Base-by-base conservation (phyloP, 768 basidiomycete species). In the Podaxis mareebaensis region DNA sequence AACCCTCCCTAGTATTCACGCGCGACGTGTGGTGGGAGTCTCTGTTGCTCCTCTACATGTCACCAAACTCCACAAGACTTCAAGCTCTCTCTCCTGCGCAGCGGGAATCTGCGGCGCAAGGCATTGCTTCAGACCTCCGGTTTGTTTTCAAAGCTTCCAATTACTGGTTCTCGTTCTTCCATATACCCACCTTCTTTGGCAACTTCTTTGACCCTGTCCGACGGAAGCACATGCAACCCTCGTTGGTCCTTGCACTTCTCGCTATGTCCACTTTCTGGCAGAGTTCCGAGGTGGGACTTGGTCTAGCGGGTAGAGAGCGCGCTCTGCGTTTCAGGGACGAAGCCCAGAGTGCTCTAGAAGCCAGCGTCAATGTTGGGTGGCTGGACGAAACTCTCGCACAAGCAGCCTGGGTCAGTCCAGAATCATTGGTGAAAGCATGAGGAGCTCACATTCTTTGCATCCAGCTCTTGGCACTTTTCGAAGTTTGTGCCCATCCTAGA, bases 11-110 rank as follows among this genome's bases (percentile, higher is more conserved):
- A 40, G 79, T 82, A 53, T 91, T 90, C 72, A 77, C 80, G 17
- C 88, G 89, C 55, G 86, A 89, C 76, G 86, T 85, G 24, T 92
- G 91, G 91, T 93, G 89, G 87, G 92, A 92, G 69, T 85, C 83
- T 3, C 78, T 92, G 17, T 73, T 91, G 39, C 75, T 77, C 44
- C 69, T 88, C 30, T 91, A 91, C 71, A 61, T 74, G 33, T 78
- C 78, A 17, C 73, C 77, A 7, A 66, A 70, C 62, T 68, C 74
- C n/a, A 66, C 66, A 28, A 74, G 71, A 61, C 72, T 70, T 51
- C 74, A 74, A 61, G 63, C 69, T 33, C 68, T 84, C 22, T 75
- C 79, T 15, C 38, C 72, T 12, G 71, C 78, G 20, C 75, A 84
- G 69, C 83, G 87, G 26, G 81, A 83, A 39, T 66, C 71, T 10